Evolutionary conservation across 768 basidiomycete genomes (phyloP), one percentile per base, ranked within the genome.

Genomic region (Boletus reticuloceps): DNA sequence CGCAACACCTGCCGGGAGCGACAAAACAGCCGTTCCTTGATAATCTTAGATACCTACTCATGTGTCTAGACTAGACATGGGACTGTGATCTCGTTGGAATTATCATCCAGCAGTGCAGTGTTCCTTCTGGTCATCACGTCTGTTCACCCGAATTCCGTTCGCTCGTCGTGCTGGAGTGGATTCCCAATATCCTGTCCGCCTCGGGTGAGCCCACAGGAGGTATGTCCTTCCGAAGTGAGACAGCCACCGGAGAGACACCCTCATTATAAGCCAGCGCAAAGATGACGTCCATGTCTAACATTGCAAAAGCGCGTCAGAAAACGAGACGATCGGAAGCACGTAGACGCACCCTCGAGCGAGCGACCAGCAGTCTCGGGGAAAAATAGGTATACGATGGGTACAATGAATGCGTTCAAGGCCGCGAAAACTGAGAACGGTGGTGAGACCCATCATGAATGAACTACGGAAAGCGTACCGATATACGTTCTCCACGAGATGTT

Each of bases 351-450:
- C 71, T 84, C 82, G 16, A 84, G 66, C 1, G 82, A 83, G 41
- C 81, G 78, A 25, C 82, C 80, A 17, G 82, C 78, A 4, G 83
- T 85, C 70, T 84, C 83, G 56, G 75, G 83, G 70, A 84, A 83
- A 71, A 81, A 84, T 47, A 82, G 63, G 62, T 84, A 85, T 4
- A 84, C 80, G 16, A 78, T 60, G 20, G 82, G 82, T 31, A 83
- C 71, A 53, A 84, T 80, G 49, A 80, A 73, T 5, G 82, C 82
- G 55, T 84, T 84, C 45, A 84, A 63, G 0, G 74, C 73, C 0
- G 83, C 83, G 59, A 85, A 85, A 20, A 84, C 77, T 78, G 32
- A 20, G 20, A 20, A 20, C 20, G 4, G 2, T 3, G 0, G 11
- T 54, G 46, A 58, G 46, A 16, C 19, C 5, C 16, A 7, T 41